These are phyloP conservation scores for Linderina pennispora DNA, from an alignment of 192 early-diverging fungal genomes.

Conservation along the genomic window DNA sequence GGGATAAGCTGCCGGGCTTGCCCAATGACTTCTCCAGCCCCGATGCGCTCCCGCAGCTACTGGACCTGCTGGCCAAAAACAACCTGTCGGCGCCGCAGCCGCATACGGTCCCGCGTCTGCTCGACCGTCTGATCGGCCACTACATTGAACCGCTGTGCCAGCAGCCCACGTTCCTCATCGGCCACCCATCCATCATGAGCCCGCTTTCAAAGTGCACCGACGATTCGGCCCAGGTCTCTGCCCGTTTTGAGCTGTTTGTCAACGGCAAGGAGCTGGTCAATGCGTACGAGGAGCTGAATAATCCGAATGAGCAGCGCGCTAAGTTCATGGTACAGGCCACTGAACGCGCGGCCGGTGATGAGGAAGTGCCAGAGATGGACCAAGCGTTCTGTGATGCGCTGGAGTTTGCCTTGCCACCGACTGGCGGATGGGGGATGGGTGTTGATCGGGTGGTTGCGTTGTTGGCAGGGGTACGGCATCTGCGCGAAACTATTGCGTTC, in stretches of 20 bases:
- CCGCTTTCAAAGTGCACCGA: slow-evolving; percentile 65
- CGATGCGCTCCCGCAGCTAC: slow-evolving; percentile 5
- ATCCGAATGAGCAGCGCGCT: slow-evolving; percentile 66
- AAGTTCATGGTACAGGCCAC: slow-evolving; percentile 57
- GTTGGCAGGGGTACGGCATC: slow-evolving; percentile 57
- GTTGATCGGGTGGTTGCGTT: slow-evolving; percentile 75
- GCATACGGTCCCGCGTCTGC: slow-evolving; percentile 57
- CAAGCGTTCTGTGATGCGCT: slow-evolving; percentile 67
- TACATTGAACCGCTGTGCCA: slow-evolving; percentile 72
- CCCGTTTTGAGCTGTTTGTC: slow-evolving; percentile 79
- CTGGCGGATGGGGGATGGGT: slow-evolving; percentile 88
- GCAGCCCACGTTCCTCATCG: slow-evolving; percentile 75
- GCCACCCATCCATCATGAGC: slow-evolving; percentile 74
- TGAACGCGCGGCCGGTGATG: slow-evolving; percentile 65
- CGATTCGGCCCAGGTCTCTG: slow-evolving; percentile 44
- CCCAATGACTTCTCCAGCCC: slow-evolving; percentile 30
- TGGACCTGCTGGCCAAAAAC: slow-evolving; percentile 9
- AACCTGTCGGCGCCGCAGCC: slow-evolving; percentile 44
- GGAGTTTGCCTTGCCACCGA: slow-evolving; percentile 81
- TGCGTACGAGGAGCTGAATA: slow-evolving; percentile 87
- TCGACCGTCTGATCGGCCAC: slow-evolving; percentile 66
- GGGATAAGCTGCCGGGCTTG: slow-evolving; percentile 33
- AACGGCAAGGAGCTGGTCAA: slow-evolving; percentile 74
- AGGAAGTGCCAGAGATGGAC: slow-evolving; percentile 71
- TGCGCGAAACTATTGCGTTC: slow-evolving; percentile 82